These are phyloP conservation scores for Actinomucor elegans DNA, from an alignment of 371 early-diverging fungal genomes.

Conservation along the genomic window DNA sequence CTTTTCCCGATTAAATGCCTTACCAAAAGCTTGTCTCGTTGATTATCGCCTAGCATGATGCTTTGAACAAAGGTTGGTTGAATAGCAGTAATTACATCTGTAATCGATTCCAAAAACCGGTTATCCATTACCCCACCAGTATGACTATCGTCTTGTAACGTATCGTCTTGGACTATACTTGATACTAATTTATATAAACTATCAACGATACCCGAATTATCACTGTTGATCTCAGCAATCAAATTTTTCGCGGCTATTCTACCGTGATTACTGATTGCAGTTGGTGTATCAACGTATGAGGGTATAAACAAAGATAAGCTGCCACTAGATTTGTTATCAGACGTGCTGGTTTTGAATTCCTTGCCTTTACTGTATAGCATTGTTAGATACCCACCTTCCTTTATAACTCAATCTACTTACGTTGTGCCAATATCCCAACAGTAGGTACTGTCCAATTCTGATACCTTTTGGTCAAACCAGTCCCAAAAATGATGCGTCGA, in stretches of 20 bases:
- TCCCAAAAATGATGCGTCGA: constrained; percentile 21
- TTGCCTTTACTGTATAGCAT: too few species aligned
- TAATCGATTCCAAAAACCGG: constrained; percentile 5
- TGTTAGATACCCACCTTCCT: too few species aligned
- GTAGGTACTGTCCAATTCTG: constrained; percentile 30
- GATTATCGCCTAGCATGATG: not conserved
- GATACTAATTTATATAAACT: constrained; percentile 29
- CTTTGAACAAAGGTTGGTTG: constrained; percentile 5
- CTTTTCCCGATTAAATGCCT: too few species aligned
- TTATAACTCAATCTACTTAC: too few species aligned
- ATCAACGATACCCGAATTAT: constrained; percentile 45
- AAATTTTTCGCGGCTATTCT: too few species aligned
- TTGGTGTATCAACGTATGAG: too few species aligned
- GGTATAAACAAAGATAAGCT: too few species aligned
- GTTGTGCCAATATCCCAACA: constrained; percentile 34
- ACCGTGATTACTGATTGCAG: too few species aligned
- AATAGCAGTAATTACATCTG: constrained; percentile 7
- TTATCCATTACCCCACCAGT: not conserved
- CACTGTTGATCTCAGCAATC: constrained; percentile 31
- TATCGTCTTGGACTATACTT: constrained; percentile 15
- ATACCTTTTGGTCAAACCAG: constrained; percentile 47
- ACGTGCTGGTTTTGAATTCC: too few species aligned
- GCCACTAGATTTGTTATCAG: too few species aligned
- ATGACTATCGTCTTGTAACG: not conserved
- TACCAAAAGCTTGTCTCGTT: not conserved